Conservation (phyloP, 768 basidiomycete species). For the Gymnopilus dilepis region DNA sequence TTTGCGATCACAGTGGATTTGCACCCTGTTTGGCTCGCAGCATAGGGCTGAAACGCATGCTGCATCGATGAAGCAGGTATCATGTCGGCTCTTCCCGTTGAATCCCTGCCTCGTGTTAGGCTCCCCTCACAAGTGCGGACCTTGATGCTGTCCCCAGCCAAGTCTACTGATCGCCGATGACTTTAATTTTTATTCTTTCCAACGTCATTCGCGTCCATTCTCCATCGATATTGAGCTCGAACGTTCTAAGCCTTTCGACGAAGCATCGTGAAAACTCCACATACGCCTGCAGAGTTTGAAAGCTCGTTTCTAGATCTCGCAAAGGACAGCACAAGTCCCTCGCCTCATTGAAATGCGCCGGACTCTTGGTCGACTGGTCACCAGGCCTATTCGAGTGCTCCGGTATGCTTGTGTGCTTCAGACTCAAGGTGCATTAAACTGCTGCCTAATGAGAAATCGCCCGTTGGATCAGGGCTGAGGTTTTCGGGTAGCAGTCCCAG, state of each 20-base stretch:
- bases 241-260: neutral
- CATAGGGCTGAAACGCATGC: constrained; percentile 21
- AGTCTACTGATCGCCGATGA: neutral
- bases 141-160: neutral
- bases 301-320: too few relatives aligned
- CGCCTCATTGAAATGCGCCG: too few relatives aligned
- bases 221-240: neutral
- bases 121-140: too few relatives aligned
- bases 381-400: too few relatives aligned
- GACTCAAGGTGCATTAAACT: too few relatives aligned
- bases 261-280: neutral
- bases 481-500: too few relatives aligned
- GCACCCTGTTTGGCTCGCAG: constrained; percentile 1
- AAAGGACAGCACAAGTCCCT: too few relatives aligned
- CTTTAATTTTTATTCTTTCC: neutral
- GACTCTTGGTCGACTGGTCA: too few relatives aligned
- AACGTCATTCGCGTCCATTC: neutral
- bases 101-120: neutral
- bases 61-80: constrained; percentile 5
- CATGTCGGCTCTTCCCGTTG: neutral
- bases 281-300: too few relatives aligned
- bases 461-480: too few relatives aligned
- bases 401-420: too few relatives aligned
- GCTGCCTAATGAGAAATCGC: too few relatives aligned
- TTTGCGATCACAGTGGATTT: constrained; percentile 7